Percentiles rank a stretch among this genome's conserved stretches.
phyloP scores from a whole-genome alignment of 306 rosid species.

The Acacia melanoxylon region DNA sequence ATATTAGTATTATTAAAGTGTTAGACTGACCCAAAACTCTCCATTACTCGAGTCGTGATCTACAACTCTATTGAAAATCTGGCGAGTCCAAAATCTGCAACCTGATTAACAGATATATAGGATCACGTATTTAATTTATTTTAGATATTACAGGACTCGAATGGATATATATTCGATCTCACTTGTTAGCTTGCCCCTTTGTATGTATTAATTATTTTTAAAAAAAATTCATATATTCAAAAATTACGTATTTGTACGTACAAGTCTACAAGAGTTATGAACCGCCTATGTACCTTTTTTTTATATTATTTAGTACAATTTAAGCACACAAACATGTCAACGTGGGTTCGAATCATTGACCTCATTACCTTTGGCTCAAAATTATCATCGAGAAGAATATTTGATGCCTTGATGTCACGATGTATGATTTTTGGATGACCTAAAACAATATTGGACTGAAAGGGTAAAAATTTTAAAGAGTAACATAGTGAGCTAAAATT shows the following conservation, averaged over 20 bases:
- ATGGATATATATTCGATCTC: too few relatives aligned
- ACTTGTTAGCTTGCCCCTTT: too few relatives aligned
- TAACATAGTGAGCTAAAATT: too few relatives aligned
- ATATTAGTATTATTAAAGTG: not conserved
- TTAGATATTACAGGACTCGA: too few relatives aligned
- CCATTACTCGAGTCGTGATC: not conserved
- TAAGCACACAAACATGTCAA: too few relatives aligned
- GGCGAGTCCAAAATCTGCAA: not conserved
- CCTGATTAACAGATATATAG: not conserved
- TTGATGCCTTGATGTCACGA: not conserved
- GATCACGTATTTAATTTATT: not conserved
- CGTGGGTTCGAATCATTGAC: too few relatives aligned
- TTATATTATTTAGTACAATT: too few relatives aligned
- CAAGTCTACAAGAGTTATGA: too few relatives aligned
- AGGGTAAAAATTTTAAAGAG: not conserved
- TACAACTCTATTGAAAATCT: not conserved
- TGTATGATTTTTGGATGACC: not conserved
- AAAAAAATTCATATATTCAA: too few relatives aligned
- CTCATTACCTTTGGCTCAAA: not conserved
- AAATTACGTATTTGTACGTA: too few relatives aligned
- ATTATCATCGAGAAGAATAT: not conserved
- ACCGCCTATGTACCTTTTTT: too few relatives aligned
- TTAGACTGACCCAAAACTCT: not conserved
- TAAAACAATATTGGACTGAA: not conserved
- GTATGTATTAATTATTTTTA: too few relatives aligned